These are phyloP conservation scores for Alternaria angustiovoidea DNA, from an alignment of 2,329 filamentous ascomycete species.

Conservation along the genomic window DNA sequence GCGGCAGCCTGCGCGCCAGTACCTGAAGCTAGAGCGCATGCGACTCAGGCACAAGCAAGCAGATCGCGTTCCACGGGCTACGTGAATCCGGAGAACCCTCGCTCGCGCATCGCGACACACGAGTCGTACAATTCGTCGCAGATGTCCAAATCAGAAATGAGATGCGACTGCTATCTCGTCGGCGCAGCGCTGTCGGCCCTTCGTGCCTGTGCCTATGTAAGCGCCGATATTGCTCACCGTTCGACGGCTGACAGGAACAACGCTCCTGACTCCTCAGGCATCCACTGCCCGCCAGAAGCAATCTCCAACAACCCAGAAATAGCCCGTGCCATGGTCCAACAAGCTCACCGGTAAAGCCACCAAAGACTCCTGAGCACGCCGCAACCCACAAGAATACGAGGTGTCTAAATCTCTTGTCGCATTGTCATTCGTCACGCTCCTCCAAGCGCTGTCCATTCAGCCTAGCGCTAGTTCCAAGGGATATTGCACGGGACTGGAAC, in stretches of 20 bases:
- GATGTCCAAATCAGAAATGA: not conserved
- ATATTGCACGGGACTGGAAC: constrained; percentile 20
- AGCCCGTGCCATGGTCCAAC: constrained; percentile 13
- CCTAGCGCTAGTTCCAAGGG: constrained; percentile 8
- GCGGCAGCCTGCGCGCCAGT: constrained; percentile 1
- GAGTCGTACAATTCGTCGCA: not conserved
- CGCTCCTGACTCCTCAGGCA: constrained; percentile 15
- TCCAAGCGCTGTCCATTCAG: not conserved
- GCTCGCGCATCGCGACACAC: constrained; percentile 5
- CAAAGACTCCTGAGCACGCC: constrained; percentile 21
- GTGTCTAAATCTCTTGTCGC: constrained; percentile 20
- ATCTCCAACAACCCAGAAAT: constrained; percentile 23
- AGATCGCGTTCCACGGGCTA: constrained; percentile 5
- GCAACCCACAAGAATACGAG: constrained; percentile 15
- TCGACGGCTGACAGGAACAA: constrained; percentile 4
- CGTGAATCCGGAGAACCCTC: constrained; percentile 6
- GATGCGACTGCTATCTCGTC: not conserved
- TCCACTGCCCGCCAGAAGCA: constrained; percentile 4
- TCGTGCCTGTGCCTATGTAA: not conserved
- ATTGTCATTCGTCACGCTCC: constrained; percentile 22
- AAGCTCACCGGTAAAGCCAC: constrained; percentile 19
- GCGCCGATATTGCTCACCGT: not conserved
- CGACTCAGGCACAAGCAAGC: not conserved
- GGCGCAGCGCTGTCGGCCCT: not conserved
- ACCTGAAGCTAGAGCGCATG: constrained; percentile 5